Evolutionary conservation across 345 rosid species (phyloP).

Genomic region (Corchorus capsularis): DNA sequence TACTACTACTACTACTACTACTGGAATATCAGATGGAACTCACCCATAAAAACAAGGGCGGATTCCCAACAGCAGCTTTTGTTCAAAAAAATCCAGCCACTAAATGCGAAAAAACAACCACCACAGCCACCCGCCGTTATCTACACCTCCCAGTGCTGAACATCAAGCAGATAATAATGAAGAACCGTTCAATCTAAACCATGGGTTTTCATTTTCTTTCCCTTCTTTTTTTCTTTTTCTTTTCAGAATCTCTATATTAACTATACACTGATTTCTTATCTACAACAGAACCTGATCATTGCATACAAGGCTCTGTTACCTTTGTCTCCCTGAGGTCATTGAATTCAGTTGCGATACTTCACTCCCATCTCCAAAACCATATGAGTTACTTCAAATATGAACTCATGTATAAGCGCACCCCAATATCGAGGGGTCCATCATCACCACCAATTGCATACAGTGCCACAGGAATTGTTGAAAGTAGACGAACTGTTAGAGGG

Average conservation of each 20-base stretch:
- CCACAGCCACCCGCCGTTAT: slow-evolving; percentile 31
- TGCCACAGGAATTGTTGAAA: slow-evolving; percentile 80
- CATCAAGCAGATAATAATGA: background rate
- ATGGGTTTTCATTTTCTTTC: background rate
- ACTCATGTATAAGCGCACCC: slow-evolving; percentile 68
- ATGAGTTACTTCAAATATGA: slow-evolving; percentile 52
- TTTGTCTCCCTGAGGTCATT: background rate
- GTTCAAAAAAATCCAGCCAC: slow-evolving; percentile 49
- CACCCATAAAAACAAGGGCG: slow-evolving; percentile 48
- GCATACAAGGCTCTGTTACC: slow-evolving; percentile 18
- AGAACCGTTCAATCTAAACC: slow-evolving; percentile 11
- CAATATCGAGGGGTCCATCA: slow-evolving; percentile 76
- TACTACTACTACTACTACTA: too few relatives aligned
- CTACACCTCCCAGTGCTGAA: slow-evolving; percentile 31
- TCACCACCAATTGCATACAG: slow-evolving; percentile 82
- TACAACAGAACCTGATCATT: slow-evolving; percentile 31
- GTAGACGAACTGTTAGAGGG: slow-evolving; percentile 64
- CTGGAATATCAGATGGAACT: slow-evolving; percentile 23
- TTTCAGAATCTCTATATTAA: slow-evolving; percentile 17
- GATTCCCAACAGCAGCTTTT: slow-evolving; percentile 47
- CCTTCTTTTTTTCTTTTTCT: background rate
- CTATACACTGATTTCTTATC: slow-evolving; percentile 40
- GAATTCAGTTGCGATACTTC: background rate
- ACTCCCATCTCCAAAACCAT: slow-evolving; percentile 18
- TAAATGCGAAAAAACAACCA: slow-evolving; percentile 34